These are phyloP conservation scores for Afroboletus lepidellus DNA, from an alignment of 1,284 basidiomycete species.

Conservation along the genomic window DNA sequence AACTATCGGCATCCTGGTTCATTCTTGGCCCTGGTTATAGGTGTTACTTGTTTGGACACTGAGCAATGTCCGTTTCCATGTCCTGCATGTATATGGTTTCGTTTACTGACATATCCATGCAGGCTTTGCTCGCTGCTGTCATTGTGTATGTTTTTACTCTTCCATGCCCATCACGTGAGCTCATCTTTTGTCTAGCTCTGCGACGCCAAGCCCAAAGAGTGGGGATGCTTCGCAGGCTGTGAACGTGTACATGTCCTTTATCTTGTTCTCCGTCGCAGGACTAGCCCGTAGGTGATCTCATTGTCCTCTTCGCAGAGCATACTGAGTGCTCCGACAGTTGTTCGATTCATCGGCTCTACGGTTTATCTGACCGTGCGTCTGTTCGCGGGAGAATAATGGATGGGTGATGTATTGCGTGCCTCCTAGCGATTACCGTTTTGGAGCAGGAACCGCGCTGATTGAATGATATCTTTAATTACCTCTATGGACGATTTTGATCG, in stretches of 20 bases:
- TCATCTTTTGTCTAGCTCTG: slow-evolving; percentile 37
- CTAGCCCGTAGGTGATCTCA: slow-evolving; percentile 65
- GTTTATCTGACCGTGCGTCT: slow-evolving; percentile 77
- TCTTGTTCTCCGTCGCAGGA: slow-evolving; percentile 82
- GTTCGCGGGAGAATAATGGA: slow-evolving; percentile 63
- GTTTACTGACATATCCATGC: slow-evolving; percentile 6
- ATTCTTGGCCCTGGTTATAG: slow-evolving; percentile 19
- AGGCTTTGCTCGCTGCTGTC: slow-evolving; percentile 72
- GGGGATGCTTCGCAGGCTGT: slow-evolving; percentile 49
- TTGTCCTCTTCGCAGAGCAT: neutral
- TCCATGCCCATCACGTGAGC: neutral
- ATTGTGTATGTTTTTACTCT: slow-evolving; percentile 52
- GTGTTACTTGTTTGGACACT: slow-evolving; percentile 83
- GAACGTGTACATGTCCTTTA: slow-evolving; percentile 78
- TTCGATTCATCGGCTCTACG: slow-evolving; percentile 80
- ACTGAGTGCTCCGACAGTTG: slow-evolving; percentile 45
- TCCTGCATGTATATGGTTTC: slow-evolving; percentile 11
- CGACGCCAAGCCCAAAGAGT: slow-evolving; percentile 38
- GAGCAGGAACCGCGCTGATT: neutral
- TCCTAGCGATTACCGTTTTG: too few relatives aligned
- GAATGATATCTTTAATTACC: too few relatives aligned
- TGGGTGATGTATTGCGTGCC: neutral
- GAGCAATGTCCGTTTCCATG: slow-evolving; percentile 55
- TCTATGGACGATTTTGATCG: slow-evolving; percentile 11
- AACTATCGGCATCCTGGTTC: neutral